A percentile compares a stretch with the other conserved stretches of the same genome.
Evolutionary conservation across 768 basidiomycete species (phyloP).

Genomic region (Phylloporus rhodoxanthus): DNA sequence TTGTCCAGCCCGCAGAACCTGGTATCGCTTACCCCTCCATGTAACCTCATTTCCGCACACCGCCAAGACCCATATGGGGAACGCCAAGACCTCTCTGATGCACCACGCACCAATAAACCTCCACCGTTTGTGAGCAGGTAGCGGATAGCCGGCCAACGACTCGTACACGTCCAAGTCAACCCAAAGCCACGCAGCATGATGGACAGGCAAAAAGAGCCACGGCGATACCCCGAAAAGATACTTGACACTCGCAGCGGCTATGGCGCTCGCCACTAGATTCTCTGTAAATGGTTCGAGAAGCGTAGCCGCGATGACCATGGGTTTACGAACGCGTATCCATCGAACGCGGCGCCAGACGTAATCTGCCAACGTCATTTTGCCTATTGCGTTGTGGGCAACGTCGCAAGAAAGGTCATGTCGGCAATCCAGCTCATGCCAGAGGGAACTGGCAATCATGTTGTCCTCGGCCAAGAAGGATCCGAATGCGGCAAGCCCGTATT

Average conservation of each 20-base stretch:
- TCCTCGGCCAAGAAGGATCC: conserved; percentile 92
- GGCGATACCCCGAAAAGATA: conserved; percentile 46
- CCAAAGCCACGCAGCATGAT: conserved; percentile 64
- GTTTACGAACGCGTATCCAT: conserved; percentile 96
- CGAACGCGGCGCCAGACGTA: conserved; percentile 88
- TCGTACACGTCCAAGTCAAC: conserved; percentile 81
- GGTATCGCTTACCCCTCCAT: conserved; percentile 84
- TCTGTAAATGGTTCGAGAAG: conserved; percentile 92
- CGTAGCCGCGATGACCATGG: conserved; percentile 85
- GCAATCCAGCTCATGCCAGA: conserved; percentile 91
- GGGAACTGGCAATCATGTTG: conserved; percentile 88
- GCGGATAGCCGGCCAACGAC: conserved; percentile 63
- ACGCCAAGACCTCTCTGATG: conserved; percentile 70
- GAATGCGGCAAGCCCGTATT: conserved; percentile 67
- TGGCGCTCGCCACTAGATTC: conserved; percentile 60
- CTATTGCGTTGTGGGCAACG: conserved; percentile 82
- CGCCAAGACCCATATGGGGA: conserved; percentile 85
- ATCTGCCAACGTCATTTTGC: conserved; percentile 77
- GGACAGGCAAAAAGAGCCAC: conserved; percentile 51
- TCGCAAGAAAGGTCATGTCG: conserved; percentile 90
- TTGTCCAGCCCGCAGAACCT: conserved; percentile 69
- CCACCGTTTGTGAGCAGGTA: conserved; percentile 44
- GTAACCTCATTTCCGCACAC: conserved; percentile 75
- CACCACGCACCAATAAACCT: conserved; percentile 75
- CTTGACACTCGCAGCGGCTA: conserved; percentile 52